Base-by-base conservation (phyloP, 345 rosid species). In the Dipteronia dyeriana region DNA sequence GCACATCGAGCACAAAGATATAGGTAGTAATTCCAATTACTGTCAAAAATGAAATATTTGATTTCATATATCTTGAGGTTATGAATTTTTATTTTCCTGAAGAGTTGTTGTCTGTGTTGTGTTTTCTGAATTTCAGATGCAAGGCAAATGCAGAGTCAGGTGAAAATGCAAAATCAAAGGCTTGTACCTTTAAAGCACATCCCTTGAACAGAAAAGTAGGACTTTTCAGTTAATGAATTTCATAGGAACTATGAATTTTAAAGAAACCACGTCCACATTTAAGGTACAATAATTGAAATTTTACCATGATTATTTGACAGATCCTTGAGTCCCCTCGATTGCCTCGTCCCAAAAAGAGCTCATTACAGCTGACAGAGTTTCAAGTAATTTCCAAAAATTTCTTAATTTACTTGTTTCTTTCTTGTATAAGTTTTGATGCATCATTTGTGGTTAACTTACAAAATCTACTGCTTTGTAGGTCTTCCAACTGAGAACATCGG, bases 201-300 rank as follows among this genome's bases (percentile, higher is more conserved):
- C 87, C 87, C 20, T 72, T 86, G 71, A 85, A 86, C 74, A 81
- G 68, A 84, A 90, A 91, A 70, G 95, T 88, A 22, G 49, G 84
- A 85, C 76, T 78, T 68, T 75, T 56, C 67, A 66, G 39, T 66
- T 9, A 5, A 10, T 64, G 47, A 79, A 38, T 69, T 63, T 54
- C 41, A 29, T 74, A 1, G 43, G 41, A 66, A 45, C 38, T 49
- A 39, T 29, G 20, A 26, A 63, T 19, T 70, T 78, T 25, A 25
- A 4, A 60, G 51, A 76, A 67, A 45, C 74, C 25, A 2, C 47
- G 19, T 12, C 26, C 59, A 49, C 14, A 7, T 62, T 74, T 60
- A 34, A 65, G 38, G 25, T 59, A 17, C 20, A 19, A 45, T 61
- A 49, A 41, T 45, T 70, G 39, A 41, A 54, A 22, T 75, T 69